Evolutionary conservation across 495 filamentous ascomycete species (phyloP), one percentile per base, ranked within the genome.

Genomic region (Lepraria neglecta): DNA sequence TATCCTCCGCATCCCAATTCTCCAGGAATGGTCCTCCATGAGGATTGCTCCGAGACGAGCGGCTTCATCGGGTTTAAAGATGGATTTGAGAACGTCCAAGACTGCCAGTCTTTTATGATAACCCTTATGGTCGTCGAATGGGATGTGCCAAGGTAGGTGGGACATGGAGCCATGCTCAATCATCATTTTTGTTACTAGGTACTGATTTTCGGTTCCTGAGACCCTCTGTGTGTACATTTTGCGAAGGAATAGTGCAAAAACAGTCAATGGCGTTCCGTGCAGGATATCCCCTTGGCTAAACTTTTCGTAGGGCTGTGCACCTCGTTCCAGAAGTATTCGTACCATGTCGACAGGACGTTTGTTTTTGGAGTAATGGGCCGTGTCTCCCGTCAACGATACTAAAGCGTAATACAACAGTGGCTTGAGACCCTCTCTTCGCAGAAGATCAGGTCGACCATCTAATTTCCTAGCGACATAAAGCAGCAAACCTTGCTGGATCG

Each of bases 351-450:
- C 5, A 38, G 27, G 5, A 11, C 17, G 6, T 7, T 4, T 15
- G 46, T 51, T 30, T 15, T 42, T 40, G n/a, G 3, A 0, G 12
- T 5, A 7, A 12, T 9, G 0, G 3, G 0, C 15, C 6, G 3
- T 14, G 12, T 17, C 17, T 15, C 2, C 4, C 21, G n/a, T 12
- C 28, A 31, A 10, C 27, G 58, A 19, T 31, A 31, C 30, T 3
- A 60, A 35, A 10, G 58, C 58, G 17, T 35, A 33, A 40, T 60
- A 44, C 6, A 60, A 45, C 24, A 53, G 19, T 12, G 58, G 47
- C 38, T 31, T 45, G 52, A 17, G 33, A 24, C 17, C 10, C 42
- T n/a, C 6, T 21, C 17, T 0, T 28, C 27, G 48, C 19, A 60
- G 30, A 31, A 60, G 47, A 6, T 30, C 4, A 24, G 58, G 58